A percentile compares a stretch with the other conserved stretches of the same genome.
Evolutionary conservation across 2,329 filamentous ascomycete species (phyloP).

Genomic region (Atkinsonella texensis): DNA sequence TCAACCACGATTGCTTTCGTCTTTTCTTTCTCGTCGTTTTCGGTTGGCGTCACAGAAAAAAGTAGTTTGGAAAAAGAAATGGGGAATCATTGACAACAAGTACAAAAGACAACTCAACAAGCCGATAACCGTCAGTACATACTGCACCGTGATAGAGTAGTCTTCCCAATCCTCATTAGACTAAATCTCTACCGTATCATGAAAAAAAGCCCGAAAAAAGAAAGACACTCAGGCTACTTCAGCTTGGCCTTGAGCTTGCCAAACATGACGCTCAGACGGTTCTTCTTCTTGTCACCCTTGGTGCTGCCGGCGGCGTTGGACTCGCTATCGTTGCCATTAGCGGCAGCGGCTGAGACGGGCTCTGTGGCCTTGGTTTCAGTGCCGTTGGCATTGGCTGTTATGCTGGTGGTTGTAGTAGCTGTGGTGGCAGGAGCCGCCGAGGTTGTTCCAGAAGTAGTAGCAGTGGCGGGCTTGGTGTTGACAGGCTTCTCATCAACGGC

Average conservation of each 20-base stretch:
- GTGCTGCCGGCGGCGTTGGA: constrained; percentile 15
- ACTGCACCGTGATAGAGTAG: constrained; percentile 9
- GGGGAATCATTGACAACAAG: constrained; percentile 28
- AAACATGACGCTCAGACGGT: constrained; percentile 51
- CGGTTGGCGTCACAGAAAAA: not conserved
- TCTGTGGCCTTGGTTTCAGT: constrained; percentile 12
- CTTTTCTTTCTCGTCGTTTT: not conserved
- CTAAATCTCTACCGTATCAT: constrained; percentile 10
- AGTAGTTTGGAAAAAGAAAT: constrained; percentile 11
- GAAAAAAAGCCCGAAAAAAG: not conserved
- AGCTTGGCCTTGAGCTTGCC: constrained; percentile 41
- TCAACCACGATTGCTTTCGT: constrained; percentile 6
- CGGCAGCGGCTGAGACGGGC: constrained; percentile 3
- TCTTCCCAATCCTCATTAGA: constrained; percentile 6
- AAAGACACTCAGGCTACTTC: constrained; percentile 11
- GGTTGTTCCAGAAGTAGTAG: constrained; percentile 4
- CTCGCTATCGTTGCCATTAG: constrained; percentile 1
- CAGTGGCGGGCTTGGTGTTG: constrained; percentile 9
- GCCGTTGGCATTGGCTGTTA: constrained; percentile 11
- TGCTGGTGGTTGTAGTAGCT: constrained; percentile 9
- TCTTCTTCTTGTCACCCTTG: constrained; percentile 54
- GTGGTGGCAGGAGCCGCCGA: constrained; percentile 6
- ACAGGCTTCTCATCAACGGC: constrained; percentile 10
- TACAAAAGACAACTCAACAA: constrained; percentile 22
- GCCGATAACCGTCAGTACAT: constrained; percentile 17